Evolutionary conservation across 192 early-diverging fungal genomes (phyloP).

Genomic region (Coemansia sp.): DNA sequence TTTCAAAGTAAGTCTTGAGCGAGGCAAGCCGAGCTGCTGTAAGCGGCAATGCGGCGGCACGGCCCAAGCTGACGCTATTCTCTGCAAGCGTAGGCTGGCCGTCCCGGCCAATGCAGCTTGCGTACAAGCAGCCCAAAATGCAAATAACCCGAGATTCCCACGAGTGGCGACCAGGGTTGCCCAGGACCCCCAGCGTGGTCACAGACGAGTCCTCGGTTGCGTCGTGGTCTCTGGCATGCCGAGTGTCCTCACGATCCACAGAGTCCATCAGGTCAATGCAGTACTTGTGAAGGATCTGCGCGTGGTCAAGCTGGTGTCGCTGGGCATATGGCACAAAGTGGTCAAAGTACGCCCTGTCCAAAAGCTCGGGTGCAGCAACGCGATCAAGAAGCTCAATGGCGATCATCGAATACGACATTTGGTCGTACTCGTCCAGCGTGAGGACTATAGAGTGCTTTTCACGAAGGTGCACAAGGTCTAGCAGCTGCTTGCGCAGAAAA

Average conservation of each 20-base stretch:
- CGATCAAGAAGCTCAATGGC: conserved; percentile 63
- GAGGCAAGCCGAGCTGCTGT: conserved; percentile 11
- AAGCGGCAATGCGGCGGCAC: conserved; percentile 6
- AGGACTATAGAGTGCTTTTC: conserved; percentile 49
- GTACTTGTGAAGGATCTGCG: conserved; percentile 57
- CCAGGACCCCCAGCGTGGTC: background rate
- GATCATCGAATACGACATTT: conserved; percentile 40
- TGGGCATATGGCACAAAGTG: conserved; percentile 60
- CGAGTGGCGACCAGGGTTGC: conserved; percentile 4
- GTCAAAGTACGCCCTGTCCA: conserved; percentile 50
- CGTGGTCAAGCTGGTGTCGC: conserved; percentile 52
- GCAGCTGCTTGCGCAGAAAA: conserved; percentile 51
- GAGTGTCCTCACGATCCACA: conserved; percentile 3
- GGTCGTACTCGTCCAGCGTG: conserved; percentile 54
- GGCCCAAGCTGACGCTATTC: background rate
- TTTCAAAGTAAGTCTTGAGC: conserved; percentile 20
- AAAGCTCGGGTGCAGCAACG: conserved; percentile 58
- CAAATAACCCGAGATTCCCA: conserved; percentile 63
- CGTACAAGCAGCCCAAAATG: conserved; percentile 48
- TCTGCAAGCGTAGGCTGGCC: background rate
- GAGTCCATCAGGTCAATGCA: conserved; percentile 58
- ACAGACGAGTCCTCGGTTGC: background rate
- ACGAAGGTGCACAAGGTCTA: conserved; percentile 58
- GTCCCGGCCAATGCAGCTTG: conserved; percentile 3
- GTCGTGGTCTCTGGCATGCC: background rate